These are phyloP conservation scores for Calamus simplicifolius DNA, from an alignment of 176 grass and related monocot genomes.

Conservation along the genomic window DNA sequence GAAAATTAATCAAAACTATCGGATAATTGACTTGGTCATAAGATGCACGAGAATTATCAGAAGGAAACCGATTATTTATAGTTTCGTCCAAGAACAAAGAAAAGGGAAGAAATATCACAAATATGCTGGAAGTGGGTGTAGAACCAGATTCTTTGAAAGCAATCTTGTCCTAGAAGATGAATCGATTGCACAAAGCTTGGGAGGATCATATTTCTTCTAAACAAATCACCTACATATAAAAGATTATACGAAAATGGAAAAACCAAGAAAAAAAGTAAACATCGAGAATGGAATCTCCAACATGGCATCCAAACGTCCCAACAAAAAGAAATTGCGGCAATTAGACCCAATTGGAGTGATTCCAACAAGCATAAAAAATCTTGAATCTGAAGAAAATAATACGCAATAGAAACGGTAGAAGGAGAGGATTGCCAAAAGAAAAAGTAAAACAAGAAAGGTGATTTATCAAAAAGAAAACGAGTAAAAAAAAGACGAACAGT, in stretches of 20 bases:
- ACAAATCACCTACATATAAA: slow-evolving; percentile 8
- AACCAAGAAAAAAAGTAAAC: not conserved
- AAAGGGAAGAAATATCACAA: not conserved
- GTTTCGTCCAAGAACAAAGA: not conserved
- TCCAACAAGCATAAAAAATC: no score
- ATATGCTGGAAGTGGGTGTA: slow-evolving; percentile 24
- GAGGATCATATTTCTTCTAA: slow-evolving; percentile 4
- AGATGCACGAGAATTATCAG: not conserved
- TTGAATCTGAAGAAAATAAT: slow-evolving; percentile 7
- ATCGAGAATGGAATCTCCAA: not conserved
- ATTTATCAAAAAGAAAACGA: no score
- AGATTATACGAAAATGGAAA: slow-evolving; percentile 4
- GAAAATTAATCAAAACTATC: no score
- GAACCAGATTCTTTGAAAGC: slow-evolving; percentile 33
- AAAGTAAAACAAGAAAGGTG: no score
- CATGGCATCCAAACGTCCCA: slow-evolving; percentile 17
- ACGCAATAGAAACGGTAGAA: not conserved
- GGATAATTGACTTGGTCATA: no score
- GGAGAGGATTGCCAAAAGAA: no score
- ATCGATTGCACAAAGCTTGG: slow-evolving; percentile 13
- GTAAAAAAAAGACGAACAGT: no score
- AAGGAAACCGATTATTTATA: not conserved
- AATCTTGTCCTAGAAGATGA: slow-evolving; percentile 13
- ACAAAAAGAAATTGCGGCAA: slow-evolving; percentile 12
- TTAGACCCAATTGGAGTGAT: not conserved